Percentiles rank a stretch among this genome's conserved stretches.
These are phyloP conservation scores for Penicillium polonicum DNA, from an alignment of 2,329 filamentous ascomycete species.

Conservation along the genomic window DNA sequence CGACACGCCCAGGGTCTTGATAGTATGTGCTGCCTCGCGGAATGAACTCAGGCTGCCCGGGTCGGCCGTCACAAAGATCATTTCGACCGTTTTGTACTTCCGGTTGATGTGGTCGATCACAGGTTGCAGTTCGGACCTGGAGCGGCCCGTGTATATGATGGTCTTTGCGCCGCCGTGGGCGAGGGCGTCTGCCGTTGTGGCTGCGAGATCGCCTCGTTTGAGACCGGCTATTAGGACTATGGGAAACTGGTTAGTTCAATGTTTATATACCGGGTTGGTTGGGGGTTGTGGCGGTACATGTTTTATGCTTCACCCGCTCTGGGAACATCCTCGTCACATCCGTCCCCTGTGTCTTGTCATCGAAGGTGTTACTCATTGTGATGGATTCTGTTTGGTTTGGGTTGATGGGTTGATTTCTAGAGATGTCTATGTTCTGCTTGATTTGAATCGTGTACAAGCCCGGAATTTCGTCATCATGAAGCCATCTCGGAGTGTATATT, in stretches of 20 bases:
- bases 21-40: constrained; percentile 15
- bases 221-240: constrained; percentile 31
- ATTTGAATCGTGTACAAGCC: neutral
- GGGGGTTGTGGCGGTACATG: constrained; percentile 20
- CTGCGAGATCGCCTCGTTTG: constrained; percentile 24
- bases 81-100: constrained; percentile 20
- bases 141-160: constrained; percentile 31
- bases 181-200: constrained; percentile 28
- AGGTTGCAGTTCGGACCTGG: constrained; percentile 25
- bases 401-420: neutral
- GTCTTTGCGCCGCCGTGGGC: constrained; percentile 27
- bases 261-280: neutral
- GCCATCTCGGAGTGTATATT: neutral
- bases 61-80: constrained; percentile 23
- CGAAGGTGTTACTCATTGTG: constrained; percentile 24
- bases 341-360: constrained; percentile 27
- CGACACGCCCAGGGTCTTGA: constrained; percentile 15
- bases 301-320: constrained; percentile 31
- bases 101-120: constrained; percentile 26
- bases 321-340: constrained; percentile 33
- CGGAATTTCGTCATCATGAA: constrained; percentile 23
- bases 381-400: neutral
- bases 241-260: neutral
- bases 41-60: constrained; percentile 17
- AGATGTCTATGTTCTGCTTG: neutral